Base-by-base conservation (phyloP, 257 asterid genomes). In the Nicotiana tabacum region DNA sequence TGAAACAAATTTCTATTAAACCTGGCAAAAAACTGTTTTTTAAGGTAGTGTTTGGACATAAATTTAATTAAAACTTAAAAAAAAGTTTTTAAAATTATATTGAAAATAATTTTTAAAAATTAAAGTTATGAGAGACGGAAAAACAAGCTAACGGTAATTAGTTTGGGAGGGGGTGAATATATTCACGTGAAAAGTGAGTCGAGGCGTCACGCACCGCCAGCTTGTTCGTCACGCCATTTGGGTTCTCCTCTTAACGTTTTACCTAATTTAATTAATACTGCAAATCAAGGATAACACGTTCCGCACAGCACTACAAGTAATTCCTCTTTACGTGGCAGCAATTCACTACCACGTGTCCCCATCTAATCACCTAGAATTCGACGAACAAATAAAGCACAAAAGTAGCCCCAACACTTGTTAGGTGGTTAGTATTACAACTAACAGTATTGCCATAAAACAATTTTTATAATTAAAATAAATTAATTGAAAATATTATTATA, bases 121-220 rank as follows among this genome's bases (percentile, higher is more conserved):
- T 32, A 0, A 32, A 32, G 33, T 32, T 32, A 2, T 32, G 33
- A 2, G 35, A 32, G 4, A 3, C 6, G 46, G 61, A 27, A 77
- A 51, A n/a, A 12, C 6, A 10, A 46, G 21, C 4, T 3, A 18
- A 16, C 30, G 29, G 2, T 77, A 35, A 46, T 18, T 9, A 69
- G 78, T 9, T 12, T 57, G 39, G 15, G 72, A 30, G 35, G 21
- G 53, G 66, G 67, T 39, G 83, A 76, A 43, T 60, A 62, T 21
- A 62, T 8, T 80, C 83, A 80, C 83, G 83, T 66, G 72, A 80
- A 80, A 80, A 29, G 83, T 43, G 30, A 43, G 62, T 17, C 37
- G 39, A 13, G 24, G 60, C 27, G 83, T 80, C 56, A 79, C 68
- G 76, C 68, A 61, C 56, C 57, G 82, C 55, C 76, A 61, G 29